phyloP scores from a whole-genome alignment of 1,284 basidiomycete genomes.

The Rhodotorula sp. region DNA sequence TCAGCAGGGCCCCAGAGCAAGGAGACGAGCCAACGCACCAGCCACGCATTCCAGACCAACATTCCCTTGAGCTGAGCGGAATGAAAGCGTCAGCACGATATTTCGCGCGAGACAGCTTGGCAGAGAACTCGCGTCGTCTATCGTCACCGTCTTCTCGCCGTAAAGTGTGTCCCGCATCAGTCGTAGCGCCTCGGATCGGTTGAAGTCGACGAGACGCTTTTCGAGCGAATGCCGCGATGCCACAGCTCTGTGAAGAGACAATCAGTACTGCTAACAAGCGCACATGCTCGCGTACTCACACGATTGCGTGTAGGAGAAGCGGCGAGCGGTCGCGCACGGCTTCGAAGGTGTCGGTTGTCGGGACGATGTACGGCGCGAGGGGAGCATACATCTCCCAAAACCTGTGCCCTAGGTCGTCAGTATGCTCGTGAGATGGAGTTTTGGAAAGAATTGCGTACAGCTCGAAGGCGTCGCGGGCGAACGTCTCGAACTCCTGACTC shows the following conservation, averaged over 20 bases:
- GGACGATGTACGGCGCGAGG: slow-evolving; percentile 35
- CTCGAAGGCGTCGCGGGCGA: slow-evolving; percentile 28
- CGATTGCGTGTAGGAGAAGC: slow-evolving; percentile 26
- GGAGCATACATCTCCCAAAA: slow-evolving; percentile 39
- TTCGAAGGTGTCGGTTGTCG: slow-evolving; percentile 22
- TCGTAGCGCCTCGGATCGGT: slow-evolving; percentile 20
- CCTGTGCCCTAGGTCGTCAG: slow-evolving; percentile 2
- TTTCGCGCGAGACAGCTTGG: neutral
- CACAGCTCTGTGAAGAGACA: slow-evolving; percentile 5
- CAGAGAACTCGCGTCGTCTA: slow-evolving; percentile 21
- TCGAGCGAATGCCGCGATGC: slow-evolving; percentile 17
- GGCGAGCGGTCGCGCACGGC: slow-evolving; percentile 23
- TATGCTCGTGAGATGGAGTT: no score
- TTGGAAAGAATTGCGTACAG: neutral
- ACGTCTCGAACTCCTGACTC: neutral
- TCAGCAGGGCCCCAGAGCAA: neutral
- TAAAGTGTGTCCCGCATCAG: slow-evolving; percentile 32
- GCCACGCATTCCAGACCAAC: slow-evolving; percentile 31
- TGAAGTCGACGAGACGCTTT: slow-evolving; percentile 14
- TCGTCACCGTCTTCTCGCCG: slow-evolving; percentile 17
- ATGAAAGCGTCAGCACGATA: neutral
- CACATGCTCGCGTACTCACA: slow-evolving; percentile 5
- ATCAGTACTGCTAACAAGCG: neutral
- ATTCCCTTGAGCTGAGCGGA: slow-evolving; percentile 23
- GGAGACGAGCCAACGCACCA: slow-evolving; percentile 4